phyloP scores from a whole-genome alignment of 352 stramenopile genomes.

The Pythium aristosporum region DNA sequence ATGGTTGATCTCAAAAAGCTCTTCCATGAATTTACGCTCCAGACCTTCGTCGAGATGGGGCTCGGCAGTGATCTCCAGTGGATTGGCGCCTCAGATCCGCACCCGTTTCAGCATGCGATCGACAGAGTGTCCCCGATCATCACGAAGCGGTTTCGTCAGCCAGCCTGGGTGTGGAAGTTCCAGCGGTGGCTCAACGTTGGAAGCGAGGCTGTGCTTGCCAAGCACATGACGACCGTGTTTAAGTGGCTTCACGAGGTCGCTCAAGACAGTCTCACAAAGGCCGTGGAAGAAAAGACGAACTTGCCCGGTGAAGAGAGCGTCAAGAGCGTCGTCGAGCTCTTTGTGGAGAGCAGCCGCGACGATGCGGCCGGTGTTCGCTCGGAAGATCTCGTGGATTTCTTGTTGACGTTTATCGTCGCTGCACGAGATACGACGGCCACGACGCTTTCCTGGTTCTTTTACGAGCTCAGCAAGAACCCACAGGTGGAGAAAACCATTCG shows the following conservation, averaged over 20 bases:
- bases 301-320: neutral
- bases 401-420: constrained; percentile 65
- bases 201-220: constrained; percentile 32
- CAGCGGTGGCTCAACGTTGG: constrained; percentile 45
- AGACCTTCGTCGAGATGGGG: constrained; percentile 52
- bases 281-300: constrained; percentile 3
- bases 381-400: constrained; percentile 65
- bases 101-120: constrained; percentile 55
- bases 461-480: constrained; percentile 63
- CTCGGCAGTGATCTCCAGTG: constrained; percentile 49
- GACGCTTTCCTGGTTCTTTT: constrained; percentile 72
- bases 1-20: constrained; percentile 28
- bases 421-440: constrained; percentile 76
- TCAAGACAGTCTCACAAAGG: constrained; percentile 25
- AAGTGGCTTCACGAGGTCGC: constrained; percentile 46
- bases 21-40: constrained; percentile 51
- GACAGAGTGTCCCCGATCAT: constrained; percentile 28
- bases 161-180: constrained; percentile 35
- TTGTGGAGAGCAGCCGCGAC: constrained; percentile 14
- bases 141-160: constrained; percentile 39
- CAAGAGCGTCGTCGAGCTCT: constrained; percentile 25
- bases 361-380: constrained; percentile 29
- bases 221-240: constrained; percentile 34
- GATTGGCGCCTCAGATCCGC: constrained; percentile 31
- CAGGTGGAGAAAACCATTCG: constrained; percentile 36